Evolutionary conservation across 1,139 yeast genomes (phyloP).

Genomic region (Debaryomyces udenii): DNA sequence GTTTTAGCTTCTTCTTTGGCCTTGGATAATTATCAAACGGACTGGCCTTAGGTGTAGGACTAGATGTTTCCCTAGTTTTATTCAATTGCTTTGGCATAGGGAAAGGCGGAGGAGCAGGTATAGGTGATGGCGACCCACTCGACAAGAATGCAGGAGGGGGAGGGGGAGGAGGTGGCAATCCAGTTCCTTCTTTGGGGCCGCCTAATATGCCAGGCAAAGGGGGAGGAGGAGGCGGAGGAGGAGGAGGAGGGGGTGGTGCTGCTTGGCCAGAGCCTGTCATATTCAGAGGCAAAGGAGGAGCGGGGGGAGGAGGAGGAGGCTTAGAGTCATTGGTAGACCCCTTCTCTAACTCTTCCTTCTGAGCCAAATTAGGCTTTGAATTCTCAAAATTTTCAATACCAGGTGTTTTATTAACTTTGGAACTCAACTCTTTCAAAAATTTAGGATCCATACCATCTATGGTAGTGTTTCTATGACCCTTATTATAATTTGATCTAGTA

Average conservation of each 20-base stretch:
- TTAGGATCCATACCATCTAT: constrained; percentile 52
- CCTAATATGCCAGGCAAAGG: constrained; percentile 39
- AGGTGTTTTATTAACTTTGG: constrained; percentile 48
- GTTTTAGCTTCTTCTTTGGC: constrained; percentile 78
- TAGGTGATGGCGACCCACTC: constrained; percentile 26
- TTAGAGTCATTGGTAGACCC: not conserved
- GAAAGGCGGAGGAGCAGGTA: constrained; percentile 25
- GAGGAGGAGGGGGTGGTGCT: constrained; percentile 12
- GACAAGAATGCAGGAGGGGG: constrained; percentile 26
- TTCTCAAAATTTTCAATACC: constrained; percentile 27
- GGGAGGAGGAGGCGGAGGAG: constrained; percentile 33
- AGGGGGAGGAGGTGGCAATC: constrained; percentile 29
- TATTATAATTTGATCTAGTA: constrained; percentile 20
- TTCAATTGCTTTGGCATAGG: constrained; percentile 16
- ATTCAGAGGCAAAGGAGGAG: constrained; percentile 8
- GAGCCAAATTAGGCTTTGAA: not conserved
- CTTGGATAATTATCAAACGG: constrained; percentile 67
- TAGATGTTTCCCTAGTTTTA: constrained; percentile 17
- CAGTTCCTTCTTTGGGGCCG: constrained; percentile 21
- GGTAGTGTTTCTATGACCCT: constrained; percentile 35
- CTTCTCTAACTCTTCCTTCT: constrained; percentile 9
- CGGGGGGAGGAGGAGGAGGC: constrained; percentile 4
- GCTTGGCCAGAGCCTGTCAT: not conserved
- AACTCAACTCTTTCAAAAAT: constrained; percentile 59
- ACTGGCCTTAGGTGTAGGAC: constrained; percentile 23